Conservation (phyloP, 768 basidiomycete species). For the Collybia nuda region DNA sequence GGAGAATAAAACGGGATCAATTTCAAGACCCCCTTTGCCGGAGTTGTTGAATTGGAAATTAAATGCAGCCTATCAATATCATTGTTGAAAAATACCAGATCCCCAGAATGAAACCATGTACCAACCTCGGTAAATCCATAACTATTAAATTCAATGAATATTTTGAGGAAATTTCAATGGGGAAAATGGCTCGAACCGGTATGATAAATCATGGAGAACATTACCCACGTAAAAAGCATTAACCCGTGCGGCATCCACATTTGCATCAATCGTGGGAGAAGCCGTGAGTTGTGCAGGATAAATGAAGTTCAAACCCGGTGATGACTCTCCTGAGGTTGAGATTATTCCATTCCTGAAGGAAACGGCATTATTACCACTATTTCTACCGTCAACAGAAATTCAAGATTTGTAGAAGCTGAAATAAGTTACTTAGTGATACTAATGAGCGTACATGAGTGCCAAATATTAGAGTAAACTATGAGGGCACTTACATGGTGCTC, state of each 20-base stretch:
- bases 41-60: constrained; percentile 55
- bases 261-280: constrained; percentile 37
- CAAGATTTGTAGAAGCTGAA: neutral
- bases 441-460: constrained; percentile 3
- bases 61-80: constrained; percentile 29
- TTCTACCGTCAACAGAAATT: too few species aligned
- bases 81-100: constrained; percentile 26
- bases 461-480: neutral
- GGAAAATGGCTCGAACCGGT: constrained; percentile 32
- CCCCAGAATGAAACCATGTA: too few species aligned
- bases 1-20: constrained; percentile 47
- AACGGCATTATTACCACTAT: constrained; percentile 33
- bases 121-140: constrained; percentile 53
- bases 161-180: neutral
- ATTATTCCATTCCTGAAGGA: constrained; percentile 26
- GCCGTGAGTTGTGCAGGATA: constrained; percentile 29
- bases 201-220: constrained; percentile 50
- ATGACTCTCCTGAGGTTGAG: constrained; percentile 34
- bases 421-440: neutral
- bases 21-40: constrained; percentile 43
- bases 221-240: constrained; percentile 63
- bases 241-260: constrained; percentile 51
- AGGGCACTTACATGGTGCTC: constrained; percentile 21
- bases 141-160: neutral
- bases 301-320: constrained; percentile 34